Percentiles rank a stretch among this genome's conserved stretches.
These are phyloP conservation scores for Linum tenue DNA, from an alignment of 345 rosid species.

Conservation along the genomic window DNA sequence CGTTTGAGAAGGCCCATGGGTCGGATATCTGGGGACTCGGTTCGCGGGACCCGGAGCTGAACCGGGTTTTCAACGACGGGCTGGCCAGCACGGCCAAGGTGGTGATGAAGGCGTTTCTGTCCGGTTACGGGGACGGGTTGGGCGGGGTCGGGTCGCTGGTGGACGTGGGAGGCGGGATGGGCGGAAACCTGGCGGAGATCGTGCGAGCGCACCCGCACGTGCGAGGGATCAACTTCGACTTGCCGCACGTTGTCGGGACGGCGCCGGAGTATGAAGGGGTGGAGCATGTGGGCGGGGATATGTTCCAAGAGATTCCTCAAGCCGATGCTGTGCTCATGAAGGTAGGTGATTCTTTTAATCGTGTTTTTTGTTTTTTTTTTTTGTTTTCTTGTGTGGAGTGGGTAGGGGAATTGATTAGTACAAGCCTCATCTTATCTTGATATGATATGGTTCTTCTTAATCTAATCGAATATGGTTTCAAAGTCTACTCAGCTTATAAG, in stretches of 20 bases:
- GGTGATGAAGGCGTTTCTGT: slow-evolving; percentile 10
- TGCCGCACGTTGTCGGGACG: slow-evolving; percentile 29
- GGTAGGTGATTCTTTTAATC: slow-evolving; percentile 9
- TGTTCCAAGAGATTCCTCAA: slow-evolving; percentile 24
- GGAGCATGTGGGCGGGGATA: slow-evolving; percentile 27
- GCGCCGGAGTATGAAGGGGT: slow-evolving; percentile 25
- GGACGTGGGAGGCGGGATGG: slow-evolving; percentile 37
- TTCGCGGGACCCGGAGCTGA: slow-evolving; percentile 14
- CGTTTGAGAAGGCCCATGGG: slow-evolving; percentile 30
- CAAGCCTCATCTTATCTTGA: no score
- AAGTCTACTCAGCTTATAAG: no score
- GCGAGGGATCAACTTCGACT: slow-evolving; percentile 31
- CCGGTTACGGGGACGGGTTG: slow-evolving; percentile 21
- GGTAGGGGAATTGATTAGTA: no score
- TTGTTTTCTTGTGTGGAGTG: not conserved
- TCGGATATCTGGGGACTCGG: slow-evolving; percentile 22
- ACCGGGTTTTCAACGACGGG: slow-evolving; percentile 19
- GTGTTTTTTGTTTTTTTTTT: not conserved
- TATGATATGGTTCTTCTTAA: no score
- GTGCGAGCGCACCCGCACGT: slow-evolving; percentile 25
- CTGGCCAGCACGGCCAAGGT: slow-evolving; percentile 21
- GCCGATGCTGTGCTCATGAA: slow-evolving; percentile 27
- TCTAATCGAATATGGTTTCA: no score
- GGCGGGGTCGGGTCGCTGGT: slow-evolving; percentile 14
- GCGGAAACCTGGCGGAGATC: slow-evolving; percentile 16